Evolutionary conservation across 495 filamentous ascomycete genomes (phyloP).

Genomic region (Penicillium ochrochloron): DNA sequence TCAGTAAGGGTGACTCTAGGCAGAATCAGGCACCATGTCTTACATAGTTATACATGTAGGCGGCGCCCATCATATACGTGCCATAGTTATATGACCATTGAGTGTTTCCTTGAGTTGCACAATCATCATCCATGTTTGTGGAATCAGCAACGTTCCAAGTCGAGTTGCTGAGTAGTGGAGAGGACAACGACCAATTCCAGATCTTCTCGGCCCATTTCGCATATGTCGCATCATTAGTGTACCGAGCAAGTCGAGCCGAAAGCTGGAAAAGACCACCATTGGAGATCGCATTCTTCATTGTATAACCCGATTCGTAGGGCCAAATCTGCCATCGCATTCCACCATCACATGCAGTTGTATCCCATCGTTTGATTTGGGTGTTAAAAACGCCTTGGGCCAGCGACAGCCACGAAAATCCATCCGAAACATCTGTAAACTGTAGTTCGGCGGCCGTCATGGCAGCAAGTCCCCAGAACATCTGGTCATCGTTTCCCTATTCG

Average conservation of each 20-base stretch:
- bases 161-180: conserved; percentile 54
- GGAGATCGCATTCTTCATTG: conserved; percentile 72
- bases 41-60: conserved; percentile 74
- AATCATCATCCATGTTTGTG: conserved; percentile 55
- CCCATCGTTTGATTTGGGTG: conserved; percentile 63
- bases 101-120: conserved; percentile 56
- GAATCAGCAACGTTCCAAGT: conserved; percentile 66
- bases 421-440: conserved; percentile 47
- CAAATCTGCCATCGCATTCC: conserved; percentile 63
- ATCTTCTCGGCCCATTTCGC: conserved; percentile 68
- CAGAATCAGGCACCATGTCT: conserved; percentile 10
- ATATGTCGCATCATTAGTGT: conserved; percentile 68
- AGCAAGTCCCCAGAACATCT: conserved; percentile 61
- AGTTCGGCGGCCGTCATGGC: conserved; percentile 61
- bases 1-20: not conserved
- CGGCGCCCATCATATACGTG: conserved; percentile 69
- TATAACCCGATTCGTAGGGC: conserved; percentile 54
- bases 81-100: conserved; percentile 77
- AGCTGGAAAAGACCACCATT: conserved; percentile 75
- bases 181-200: conserved; percentile 64
- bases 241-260: conserved; percentile 67
- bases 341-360: conserved; percentile 51
- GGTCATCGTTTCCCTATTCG: conserved; percentile 59
- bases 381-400: conserved; percentile 83
- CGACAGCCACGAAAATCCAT: conserved; percentile 69